phyloP scores from a whole-genome alignment of 192 early-diverging fungal species.

The Backusella westeae region DNA sequence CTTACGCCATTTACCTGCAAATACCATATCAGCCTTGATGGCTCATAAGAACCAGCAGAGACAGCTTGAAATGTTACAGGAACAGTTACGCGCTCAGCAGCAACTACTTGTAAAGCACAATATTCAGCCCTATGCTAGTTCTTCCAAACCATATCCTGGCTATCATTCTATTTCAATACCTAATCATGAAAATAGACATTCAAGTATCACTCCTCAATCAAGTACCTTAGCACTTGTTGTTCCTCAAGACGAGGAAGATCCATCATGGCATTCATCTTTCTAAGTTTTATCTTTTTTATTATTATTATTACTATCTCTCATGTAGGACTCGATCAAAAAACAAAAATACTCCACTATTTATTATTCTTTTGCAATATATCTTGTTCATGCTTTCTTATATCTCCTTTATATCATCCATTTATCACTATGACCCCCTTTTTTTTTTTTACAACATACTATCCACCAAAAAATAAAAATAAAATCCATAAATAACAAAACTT shows the following conservation, averaged over 20 bases:
- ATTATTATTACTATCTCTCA: background rate
- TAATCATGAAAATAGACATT: background rate
- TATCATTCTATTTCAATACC: conserved; percentile 3
- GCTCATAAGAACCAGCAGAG: conserved; percentile 37
- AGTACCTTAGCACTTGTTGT: background rate
- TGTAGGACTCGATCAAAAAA: background rate
- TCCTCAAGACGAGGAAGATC: conserved; percentile 3
- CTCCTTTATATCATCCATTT: background rate
- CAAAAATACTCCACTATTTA: background rate
- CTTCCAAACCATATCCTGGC: background rate
- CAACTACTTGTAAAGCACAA: conserved; percentile 27
- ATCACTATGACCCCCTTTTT: background rate
- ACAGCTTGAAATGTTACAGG: conserved; percentile 26
- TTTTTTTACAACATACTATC: background rate
- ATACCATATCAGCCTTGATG: conserved; percentile 23
- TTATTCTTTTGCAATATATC: background rate
- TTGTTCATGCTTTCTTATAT: background rate
- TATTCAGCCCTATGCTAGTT: background rate
- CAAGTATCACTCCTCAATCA: background rate
- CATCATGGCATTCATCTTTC: conserved; percentile 6
- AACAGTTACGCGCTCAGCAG: conserved; percentile 31
- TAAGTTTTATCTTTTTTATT: background rate
- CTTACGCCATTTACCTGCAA: background rate
- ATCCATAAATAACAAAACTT: background rate
- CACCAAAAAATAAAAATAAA: background rate